phyloP scores from a whole-genome alignment of 805 yeast species.

The Lipomyces lipofer region DNA sequence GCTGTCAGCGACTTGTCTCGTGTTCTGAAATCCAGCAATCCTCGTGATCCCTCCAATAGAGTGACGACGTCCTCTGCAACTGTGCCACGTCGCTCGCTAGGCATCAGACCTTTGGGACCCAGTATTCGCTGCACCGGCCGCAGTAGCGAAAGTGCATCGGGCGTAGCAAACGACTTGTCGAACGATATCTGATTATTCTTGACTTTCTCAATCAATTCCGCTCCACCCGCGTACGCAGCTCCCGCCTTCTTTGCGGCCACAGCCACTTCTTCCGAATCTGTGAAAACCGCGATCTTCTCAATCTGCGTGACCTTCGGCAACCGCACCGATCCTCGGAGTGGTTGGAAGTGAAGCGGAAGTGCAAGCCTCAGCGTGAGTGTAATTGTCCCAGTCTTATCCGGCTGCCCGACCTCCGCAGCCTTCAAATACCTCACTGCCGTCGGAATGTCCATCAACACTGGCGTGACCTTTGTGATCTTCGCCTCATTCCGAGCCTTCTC shows the following conservation, averaged over 20 bases:
- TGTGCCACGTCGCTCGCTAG: conserved; percentile 81
- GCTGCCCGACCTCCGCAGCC: conserved; percentile 89
- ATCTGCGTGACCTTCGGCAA: conserved; percentile 73
- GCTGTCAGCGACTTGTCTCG: neutral
- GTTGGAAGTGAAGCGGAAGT: conserved; percentile 75
- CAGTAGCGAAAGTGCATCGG: conserved; percentile 69
- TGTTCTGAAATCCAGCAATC: conserved; percentile 15
- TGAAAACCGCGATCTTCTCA: conserved; percentile 67
- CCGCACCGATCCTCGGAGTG: conserved; percentile 66
- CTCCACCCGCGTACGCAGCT: conserved; percentile 70
- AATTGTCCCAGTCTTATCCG: conserved; percentile 68
- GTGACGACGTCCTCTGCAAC: conserved; percentile 43
- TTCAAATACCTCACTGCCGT: conserved; percentile 69
- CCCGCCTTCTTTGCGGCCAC: conserved; percentile 59
- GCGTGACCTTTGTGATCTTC: conserved; percentile 49
- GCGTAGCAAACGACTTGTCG: conserved; percentile 81
- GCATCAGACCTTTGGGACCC: conserved; percentile 91
- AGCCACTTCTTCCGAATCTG: conserved; percentile 54
- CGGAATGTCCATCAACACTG: conserved; percentile 65
- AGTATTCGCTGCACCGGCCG: conserved; percentile 70
- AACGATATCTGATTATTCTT: conserved; percentile 56
- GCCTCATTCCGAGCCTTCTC: conserved; percentile 41
- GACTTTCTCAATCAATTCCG: conserved; percentile 65
- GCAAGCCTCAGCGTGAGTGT: conserved; percentile 63
- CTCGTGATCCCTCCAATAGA: conserved; percentile 3